Conservation (phyloP, 1,284 basidiomycete genomes). For the Cryptococcus sp. region DNA sequence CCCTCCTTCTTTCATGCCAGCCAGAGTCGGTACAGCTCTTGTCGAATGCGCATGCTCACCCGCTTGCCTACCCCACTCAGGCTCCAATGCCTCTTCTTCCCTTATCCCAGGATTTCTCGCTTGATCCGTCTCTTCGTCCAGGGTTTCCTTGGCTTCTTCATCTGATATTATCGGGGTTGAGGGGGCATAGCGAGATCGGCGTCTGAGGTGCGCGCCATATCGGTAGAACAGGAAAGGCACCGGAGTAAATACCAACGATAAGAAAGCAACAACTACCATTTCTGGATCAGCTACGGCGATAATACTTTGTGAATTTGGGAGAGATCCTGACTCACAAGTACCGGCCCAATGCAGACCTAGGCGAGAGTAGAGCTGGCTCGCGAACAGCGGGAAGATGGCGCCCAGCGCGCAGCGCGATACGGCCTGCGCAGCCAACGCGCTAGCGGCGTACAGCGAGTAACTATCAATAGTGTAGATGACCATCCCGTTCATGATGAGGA, state of each 20-base stretch:
- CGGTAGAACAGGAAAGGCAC: slow-evolving; percentile 57
- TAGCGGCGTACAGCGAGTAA: slow-evolving; percentile 62
- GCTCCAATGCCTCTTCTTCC: slow-evolving; percentile 32
- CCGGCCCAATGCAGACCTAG: slow-evolving; percentile 50
- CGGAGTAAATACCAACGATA: slow-evolving; percentile 62
- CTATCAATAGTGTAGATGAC: slow-evolving; percentile 65
- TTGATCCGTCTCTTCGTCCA: slow-evolving; percentile 6
- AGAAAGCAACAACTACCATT: slow-evolving; percentile 63
- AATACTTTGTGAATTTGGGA: slow-evolving; percentile 38
- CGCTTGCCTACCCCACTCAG: slow-evolving; percentile 39
- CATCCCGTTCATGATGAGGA: slow-evolving; percentile 61
- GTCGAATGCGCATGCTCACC: slow-evolving; percentile 20
- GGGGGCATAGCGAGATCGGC: slow-evolving; percentile 39
- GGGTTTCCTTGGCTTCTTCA: slow-evolving; percentile 4
- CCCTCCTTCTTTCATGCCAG: too few species aligned
- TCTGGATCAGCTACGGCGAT: slow-evolving; percentile 59
- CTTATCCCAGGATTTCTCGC: slow-evolving; percentile 17
- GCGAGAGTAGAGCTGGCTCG: slow-evolving; percentile 42
- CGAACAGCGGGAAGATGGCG: slow-evolving; percentile 46
- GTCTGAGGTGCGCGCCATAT: slow-evolving; percentile 48
- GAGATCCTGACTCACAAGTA: slow-evolving; percentile 12
- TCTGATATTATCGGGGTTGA: slow-evolving; percentile 3
- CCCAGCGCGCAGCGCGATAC: slow-evolving; percentile 67
- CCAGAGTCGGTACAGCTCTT: too few species aligned
- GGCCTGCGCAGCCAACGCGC: slow-evolving; percentile 68